phyloP scores from a whole-genome alignment of 495 filamentous ascomycete species.

The Glutinoglossum americanum region DNA sequence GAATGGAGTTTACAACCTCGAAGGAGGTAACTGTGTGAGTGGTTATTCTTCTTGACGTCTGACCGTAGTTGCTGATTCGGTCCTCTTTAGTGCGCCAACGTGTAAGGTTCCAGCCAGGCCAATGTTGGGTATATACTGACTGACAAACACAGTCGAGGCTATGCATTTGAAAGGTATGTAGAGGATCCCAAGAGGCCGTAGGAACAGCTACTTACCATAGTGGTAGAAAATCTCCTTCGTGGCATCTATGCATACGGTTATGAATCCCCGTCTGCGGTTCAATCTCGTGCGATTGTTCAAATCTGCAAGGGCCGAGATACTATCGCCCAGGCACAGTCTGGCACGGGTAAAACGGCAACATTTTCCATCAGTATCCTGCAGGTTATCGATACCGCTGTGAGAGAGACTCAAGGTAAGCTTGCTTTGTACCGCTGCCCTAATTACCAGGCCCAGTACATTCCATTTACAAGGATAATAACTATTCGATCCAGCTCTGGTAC shows the following conservation, averaged over 20 bases:
- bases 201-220: neutral
- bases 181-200: neutral
- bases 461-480: neutral
- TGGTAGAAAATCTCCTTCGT: slow-evolving; percentile 66
- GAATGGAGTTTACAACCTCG: slow-evolving; percentile 93
- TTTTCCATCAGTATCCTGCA: slow-evolving; percentile 98
- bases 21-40: slow-evolving; percentile 49
- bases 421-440: neutral
- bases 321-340: slow-evolving; percentile 96
- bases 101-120: slow-evolving; percentile 14
- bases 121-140: slow-evolving; percentile 5
- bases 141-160: slow-evolving; percentile 24
- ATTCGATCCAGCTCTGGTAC: slow-evolving; percentile 44
- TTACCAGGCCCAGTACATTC: neutral
- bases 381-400: slow-evolving; percentile 85
- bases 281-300: slow-evolving; percentile 93
- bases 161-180: slow-evolving; percentile 59
- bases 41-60: neutral
- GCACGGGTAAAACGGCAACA: slow-evolving; percentile 97
- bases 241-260: slow-evolving; percentile 98
- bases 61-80: slow-evolving; percentile 15
- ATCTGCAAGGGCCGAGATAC: slow-evolving; percentile 98
- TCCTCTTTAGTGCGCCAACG: slow-evolving; percentile 41
- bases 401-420: slow-evolving; percentile 50
- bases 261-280: slow-evolving; percentile 90